These are phyloP conservation scores for Eucalyptus erythrocorys DNA, from an alignment of 345 rosid genomes.

Conservation along the genomic window DNA sequence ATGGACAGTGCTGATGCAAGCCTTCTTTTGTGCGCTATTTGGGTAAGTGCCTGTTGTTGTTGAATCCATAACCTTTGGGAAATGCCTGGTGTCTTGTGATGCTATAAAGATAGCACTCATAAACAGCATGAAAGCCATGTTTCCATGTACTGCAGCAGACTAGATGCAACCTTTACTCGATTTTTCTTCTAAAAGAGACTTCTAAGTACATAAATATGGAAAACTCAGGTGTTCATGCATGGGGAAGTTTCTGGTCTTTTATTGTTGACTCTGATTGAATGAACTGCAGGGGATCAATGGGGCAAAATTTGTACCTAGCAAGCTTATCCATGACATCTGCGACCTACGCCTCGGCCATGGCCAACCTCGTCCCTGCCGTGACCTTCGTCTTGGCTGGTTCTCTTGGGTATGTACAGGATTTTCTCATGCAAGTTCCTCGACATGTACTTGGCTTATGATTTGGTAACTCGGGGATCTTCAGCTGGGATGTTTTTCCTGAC, in stretches of 20 bases:
- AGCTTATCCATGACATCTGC: background rate
- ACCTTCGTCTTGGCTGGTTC: background rate
- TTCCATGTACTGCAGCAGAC: background rate
- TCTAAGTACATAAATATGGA: background rate
- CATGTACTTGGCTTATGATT: background rate
- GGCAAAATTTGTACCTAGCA: background rate
- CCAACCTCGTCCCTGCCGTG: background rate
- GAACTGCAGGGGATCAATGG: background rate
- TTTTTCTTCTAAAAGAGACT: background rate
- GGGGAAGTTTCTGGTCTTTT: background rate
- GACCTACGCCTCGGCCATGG: background rate
- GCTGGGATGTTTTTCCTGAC: background rate
- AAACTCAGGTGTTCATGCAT: background rate
- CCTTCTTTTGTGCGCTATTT: constrained; percentile 29
- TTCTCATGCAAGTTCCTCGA: background rate
- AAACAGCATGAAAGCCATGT: background rate
- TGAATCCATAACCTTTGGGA: background rate
- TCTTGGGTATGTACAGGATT: background rate
- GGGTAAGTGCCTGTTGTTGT: constrained; percentile 20
- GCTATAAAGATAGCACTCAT: background rate
- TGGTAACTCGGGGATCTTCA: background rate
- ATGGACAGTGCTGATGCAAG: constrained; percentile 28
- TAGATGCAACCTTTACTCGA: background rate
- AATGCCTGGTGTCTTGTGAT: background rate
- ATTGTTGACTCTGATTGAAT: background rate